Evolutionary conservation across 148 eudicot genomes (phyloP).

Genomic region (Camellia sinensis): DNA sequence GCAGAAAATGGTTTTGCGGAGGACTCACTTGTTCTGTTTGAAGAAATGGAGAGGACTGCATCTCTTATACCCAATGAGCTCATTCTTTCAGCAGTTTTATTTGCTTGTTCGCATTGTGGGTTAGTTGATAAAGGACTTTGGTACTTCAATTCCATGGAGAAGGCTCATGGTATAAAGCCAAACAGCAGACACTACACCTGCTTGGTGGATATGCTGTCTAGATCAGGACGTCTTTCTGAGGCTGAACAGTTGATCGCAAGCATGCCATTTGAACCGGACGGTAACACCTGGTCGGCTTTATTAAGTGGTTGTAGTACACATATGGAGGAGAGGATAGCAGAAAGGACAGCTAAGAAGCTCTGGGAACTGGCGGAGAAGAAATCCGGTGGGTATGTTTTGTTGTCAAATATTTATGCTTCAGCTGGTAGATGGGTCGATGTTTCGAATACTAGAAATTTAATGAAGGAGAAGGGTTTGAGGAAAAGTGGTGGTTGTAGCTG

Average conservation of each 20-base stretch:
- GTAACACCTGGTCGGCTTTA: conserved; percentile 39
- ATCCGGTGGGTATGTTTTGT: conserved; percentile 36
- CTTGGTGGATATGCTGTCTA: conserved; percentile 45
- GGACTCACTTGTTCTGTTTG: conserved; percentile 35
- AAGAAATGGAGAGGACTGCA: conserved; percentile 34
- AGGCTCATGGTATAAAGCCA: conserved; percentile 28
- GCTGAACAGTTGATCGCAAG: conserved; percentile 33
- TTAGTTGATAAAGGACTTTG: conserved; percentile 41
- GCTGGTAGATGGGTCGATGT: conserved; percentile 46
- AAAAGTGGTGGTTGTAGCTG: conserved; percentile 44
- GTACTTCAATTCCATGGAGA: conserved; percentile 42
- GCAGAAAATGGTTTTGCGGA: conserved; percentile 52
- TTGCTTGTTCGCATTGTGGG: conserved; percentile 52
- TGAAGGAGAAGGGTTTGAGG: conserved; percentile 38
- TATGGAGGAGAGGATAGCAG: conserved; percentile 28
- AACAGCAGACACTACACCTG: conserved; percentile 38
- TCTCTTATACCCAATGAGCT: conserved; percentile 36
- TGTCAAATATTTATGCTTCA: conserved; percentile 52
- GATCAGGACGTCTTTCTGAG: conserved; percentile 42
- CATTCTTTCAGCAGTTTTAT: conserved; percentile 37
- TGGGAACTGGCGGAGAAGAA: conserved; percentile 30
- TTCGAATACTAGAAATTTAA: conserved; percentile 30
- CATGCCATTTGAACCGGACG: conserved; percentile 38
- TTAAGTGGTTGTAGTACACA: conserved; percentile 36
- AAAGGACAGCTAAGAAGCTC: conserved; percentile 30